Conservation (phyloP, 2,329 filamentous ascomycete genomes). For the Macrophomina tecta region DNA sequence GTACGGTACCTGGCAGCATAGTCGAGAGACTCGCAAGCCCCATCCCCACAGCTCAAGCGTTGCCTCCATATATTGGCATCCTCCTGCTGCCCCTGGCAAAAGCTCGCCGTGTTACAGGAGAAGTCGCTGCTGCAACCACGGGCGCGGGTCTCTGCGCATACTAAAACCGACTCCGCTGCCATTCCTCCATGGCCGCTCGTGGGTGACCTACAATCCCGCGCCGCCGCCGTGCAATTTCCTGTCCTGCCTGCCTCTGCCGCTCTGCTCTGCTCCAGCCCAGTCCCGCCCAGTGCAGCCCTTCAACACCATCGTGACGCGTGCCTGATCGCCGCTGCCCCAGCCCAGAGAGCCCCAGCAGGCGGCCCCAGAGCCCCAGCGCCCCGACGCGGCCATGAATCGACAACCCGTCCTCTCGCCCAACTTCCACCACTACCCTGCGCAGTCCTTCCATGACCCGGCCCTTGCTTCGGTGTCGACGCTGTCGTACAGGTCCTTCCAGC, state of each 20-base stretch:
- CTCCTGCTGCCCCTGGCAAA: conserved; percentile 40
- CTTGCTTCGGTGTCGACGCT: conserved; percentile 38
- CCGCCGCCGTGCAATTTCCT: conserved; percentile 42
- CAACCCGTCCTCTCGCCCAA: conserved; percentile 29
- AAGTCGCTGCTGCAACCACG: conserved; percentile 42
- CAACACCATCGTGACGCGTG: conserved; percentile 27
- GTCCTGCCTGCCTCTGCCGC: conserved; percentile 14
- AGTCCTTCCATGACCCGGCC: conserved; percentile 31
- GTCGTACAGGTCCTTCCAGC: conserved; percentile 45
- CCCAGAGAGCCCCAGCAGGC: conserved; percentile 20
- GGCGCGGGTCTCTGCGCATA: conserved; percentile 43
- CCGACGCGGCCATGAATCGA: conserved; percentile 30
- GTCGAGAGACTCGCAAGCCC: conserved; percentile 41
- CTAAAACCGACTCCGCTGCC: conserved; percentile 42
- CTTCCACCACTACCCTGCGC: conserved; percentile 29
- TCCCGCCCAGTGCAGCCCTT: neutral
- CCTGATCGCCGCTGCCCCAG: conserved; percentile 22
- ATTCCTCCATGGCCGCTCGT: conserved; percentile 41
- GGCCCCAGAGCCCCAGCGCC: conserved; percentile 20
- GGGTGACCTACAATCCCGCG: conserved; percentile 38
- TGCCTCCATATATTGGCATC: conserved; percentile 47
- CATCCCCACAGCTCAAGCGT: conserved; percentile 37
- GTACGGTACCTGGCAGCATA: conserved; percentile 49
- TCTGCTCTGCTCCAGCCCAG: neutral
- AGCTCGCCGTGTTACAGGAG: conserved; percentile 43